Evolutionary conservation across 106 monocot species (phyloP).

Genomic region (Dactylorhiza incarnata): DNA sequence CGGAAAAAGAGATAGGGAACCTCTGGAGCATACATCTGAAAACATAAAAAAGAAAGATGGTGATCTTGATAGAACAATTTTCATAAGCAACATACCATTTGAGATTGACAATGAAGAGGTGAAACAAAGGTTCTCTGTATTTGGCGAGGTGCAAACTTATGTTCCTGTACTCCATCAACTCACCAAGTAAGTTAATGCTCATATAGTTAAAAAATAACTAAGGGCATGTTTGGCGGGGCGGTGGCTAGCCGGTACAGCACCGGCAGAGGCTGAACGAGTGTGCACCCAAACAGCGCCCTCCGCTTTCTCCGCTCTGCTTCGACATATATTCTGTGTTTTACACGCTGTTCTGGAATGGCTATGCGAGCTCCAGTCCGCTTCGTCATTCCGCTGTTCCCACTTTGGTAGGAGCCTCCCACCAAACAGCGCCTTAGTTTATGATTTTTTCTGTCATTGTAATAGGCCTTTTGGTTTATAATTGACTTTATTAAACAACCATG

Average conservation of each 20-base stretch:
- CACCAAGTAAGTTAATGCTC: slow-evolving; percentile 64
- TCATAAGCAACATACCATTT: slow-evolving; percentile 93
- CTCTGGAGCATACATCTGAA: slow-evolving; percentile 14
- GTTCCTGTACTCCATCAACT: slow-evolving; percentile 69
- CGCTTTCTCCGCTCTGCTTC: too few species aligned
- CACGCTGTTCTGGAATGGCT: too few species aligned
- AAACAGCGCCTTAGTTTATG: too few species aligned
- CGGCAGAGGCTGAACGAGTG: too few species aligned
- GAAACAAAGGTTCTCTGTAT: slow-evolving; percentile 70
- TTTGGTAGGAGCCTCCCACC: too few species aligned
- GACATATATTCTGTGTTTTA: too few species aligned
- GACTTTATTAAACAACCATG: neutral
- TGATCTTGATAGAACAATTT: slow-evolving; percentile 76
- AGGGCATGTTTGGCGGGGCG: too few species aligned
- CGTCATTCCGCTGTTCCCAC: too few species aligned
- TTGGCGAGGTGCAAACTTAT: slow-evolving; percentile 75
- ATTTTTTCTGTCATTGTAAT: neutral
- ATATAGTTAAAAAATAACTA: neutral
- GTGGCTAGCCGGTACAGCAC: too few species aligned
- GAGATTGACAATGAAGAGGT: slow-evolving; percentile 75
- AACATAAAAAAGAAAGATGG: slow-evolving; percentile 13
- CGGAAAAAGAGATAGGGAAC: slow-evolving; percentile 13
- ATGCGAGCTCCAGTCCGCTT: too few species aligned
- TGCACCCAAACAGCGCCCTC: too few species aligned
- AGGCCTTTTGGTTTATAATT: neutral